Percentiles rank a stretch among this genome's conserved stretches.
Conservation (phyloP, 129 eudicot genomes). For the Kitagawia praeruptora region DNA sequence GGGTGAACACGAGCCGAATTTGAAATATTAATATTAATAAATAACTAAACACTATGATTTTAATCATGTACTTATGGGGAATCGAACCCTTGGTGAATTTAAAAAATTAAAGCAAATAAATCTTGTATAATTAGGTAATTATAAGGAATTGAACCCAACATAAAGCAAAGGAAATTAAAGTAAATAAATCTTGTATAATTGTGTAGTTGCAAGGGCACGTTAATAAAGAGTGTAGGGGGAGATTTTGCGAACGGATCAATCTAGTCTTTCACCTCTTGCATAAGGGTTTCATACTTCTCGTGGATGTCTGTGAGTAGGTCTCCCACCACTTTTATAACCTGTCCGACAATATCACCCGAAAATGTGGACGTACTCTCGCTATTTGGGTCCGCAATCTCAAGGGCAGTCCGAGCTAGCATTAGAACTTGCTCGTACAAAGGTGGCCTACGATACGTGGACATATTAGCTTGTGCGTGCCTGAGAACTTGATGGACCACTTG, state of each 20-base stretch:
- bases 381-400: background rate
- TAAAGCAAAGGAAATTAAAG: no score
- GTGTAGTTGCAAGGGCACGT: no score
- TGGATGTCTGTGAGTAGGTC: background rate
- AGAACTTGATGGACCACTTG: background rate
- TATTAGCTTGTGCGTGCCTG: background rate
- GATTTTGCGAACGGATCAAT: background rate
- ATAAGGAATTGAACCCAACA: no score
- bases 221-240: no score
- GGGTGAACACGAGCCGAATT: no score
- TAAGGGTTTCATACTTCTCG: background rate
- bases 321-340: background rate
- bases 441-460: background rate
- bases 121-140: no score
- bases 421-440: background rate
- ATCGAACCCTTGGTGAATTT: no score
- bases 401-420: background rate
- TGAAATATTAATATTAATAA: no score
- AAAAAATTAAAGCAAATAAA: no score
- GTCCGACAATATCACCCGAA: background rate
- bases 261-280: background rate
- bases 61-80: no score
- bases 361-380: background rate
- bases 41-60: no score
- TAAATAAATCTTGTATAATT: no score